These are phyloP conservation scores for Sporisorium iseilematis-ciliati DNA, from an alignment of 1,284 basidiomycete genomes.

Conservation along the genomic window DNA sequence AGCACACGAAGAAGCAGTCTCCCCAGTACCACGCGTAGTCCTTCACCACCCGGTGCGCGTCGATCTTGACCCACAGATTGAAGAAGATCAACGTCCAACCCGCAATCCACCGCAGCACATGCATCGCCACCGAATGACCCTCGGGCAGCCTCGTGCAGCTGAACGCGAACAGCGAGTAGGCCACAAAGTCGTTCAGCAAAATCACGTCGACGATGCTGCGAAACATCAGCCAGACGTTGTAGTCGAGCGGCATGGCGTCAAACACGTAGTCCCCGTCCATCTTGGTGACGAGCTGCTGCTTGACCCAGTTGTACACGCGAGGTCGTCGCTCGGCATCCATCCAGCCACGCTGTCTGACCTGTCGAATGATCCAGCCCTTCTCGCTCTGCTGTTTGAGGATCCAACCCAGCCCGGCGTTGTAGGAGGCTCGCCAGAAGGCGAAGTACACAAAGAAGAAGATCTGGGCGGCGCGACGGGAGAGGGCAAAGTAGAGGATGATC, in stretches of 20 bases:
- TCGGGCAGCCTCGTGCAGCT: constrained; percentile 80
- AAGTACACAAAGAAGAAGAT: constrained; percentile 86
- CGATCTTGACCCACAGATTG: constrained; percentile 98
- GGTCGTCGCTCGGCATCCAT: constrained; percentile 81
- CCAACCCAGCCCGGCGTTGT: constrained; percentile 93
- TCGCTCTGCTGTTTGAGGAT: constrained; percentile 94
- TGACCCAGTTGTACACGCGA: constrained; percentile 82
- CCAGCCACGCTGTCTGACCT: constrained; percentile 85
- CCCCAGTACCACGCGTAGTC: constrained; percentile 90
- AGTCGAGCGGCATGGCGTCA: constrained; percentile 72
- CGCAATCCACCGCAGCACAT: constrained; percentile 86
- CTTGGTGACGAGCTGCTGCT: constrained; percentile 86
- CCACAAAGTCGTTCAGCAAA: constrained; percentile 87
- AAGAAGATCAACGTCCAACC: constrained; percentile 88
- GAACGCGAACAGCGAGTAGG: constrained; percentile 91
- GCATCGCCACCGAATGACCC: constrained; percentile 79
- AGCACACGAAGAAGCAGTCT: constrained; percentile 87
- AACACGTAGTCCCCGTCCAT: constrained; percentile 93
- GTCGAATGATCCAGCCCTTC: constrained; percentile 88
- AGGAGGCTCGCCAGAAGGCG: constrained; percentile 90
- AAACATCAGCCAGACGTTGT: constrained; percentile 84
- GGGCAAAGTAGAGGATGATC: constrained; percentile 79
- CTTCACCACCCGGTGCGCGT: constrained; percentile 96
- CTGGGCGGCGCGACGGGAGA: constrained; percentile 71
- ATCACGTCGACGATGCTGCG: constrained; percentile 94